Evolutionary conservation across 1,284 basidiomycete species (phyloP).

Genomic region (Ustanciosporium gigantosporum): DNA sequence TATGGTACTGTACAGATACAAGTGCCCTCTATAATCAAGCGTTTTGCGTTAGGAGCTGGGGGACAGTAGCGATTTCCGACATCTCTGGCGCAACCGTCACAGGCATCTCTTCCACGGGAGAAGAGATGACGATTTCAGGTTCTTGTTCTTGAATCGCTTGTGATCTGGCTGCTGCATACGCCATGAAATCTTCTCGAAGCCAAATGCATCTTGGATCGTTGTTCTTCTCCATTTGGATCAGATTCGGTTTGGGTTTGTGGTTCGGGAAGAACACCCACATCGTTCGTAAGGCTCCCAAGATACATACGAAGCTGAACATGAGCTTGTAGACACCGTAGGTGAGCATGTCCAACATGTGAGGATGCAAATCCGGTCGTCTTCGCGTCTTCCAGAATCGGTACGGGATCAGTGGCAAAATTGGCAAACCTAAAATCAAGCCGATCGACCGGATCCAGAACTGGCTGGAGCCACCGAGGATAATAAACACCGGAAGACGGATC

Average conservation of each 20-base stretch:
- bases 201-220: constrained; percentile 17
- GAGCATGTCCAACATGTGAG: constrained; percentile 19
- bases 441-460: constrained; percentile 18
- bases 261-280: constrained; percentile 25
- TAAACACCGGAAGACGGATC: constrained; percentile 26
- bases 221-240: constrained; percentile 21
- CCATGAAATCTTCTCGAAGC: constrained; percentile 18
- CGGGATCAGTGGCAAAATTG: constrained; percentile 11
- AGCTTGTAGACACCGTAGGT: constrained; percentile 30
- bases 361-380: constrained; percentile 18
- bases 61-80: too few species aligned
- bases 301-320: constrained; percentile 16
- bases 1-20: too few species aligned
- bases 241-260: constrained; percentile 6
- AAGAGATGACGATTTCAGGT: too few species aligned
- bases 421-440: constrained; percentile 14
- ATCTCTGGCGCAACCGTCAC: too few species aligned
- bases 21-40: too few species aligned
- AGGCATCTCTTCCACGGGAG: too few species aligned
- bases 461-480: constrained; percentile 12
- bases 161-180: constrained; percentile 4
- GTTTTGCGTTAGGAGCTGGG: too few species aligned
- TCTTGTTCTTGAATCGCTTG: too few species aligned
- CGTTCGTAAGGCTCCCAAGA: constrained; percentile 10
- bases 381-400: constrained; percentile 20